Evolutionary conservation across 805 yeast species (phyloP).

Genomic region (Yamadazyma tumulicola): DNA sequence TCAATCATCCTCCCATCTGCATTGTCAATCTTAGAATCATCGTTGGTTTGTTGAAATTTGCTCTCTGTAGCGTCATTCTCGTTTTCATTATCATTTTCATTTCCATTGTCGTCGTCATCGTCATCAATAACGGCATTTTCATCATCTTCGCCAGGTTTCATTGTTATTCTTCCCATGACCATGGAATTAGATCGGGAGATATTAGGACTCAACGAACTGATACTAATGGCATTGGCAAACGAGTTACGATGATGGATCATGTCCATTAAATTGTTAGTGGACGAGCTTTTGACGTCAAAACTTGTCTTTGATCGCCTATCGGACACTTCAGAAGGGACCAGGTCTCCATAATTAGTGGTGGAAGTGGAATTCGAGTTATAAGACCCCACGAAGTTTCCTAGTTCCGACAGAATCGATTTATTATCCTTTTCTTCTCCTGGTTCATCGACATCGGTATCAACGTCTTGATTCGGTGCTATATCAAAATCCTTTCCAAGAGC

Average conservation of each 20-base stretch:
- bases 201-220: constrained; percentile 16
- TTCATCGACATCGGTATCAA: constrained; percentile 3
- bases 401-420: constrained; percentile 32
- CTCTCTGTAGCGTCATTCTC: constrained; percentile 14
- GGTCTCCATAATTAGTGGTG: constrained; percentile 35
- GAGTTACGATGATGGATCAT: constrained; percentile 18
- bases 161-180: constrained; percentile 8
- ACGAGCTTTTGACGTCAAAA: constrained; percentile 14
- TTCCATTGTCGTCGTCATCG: constrained; percentile 8
- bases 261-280: constrained; percentile 20
- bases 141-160: constrained; percentile 12
- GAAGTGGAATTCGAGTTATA: constrained; percentile 40
- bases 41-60: background rate
- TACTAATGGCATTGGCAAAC: constrained; percentile 11
- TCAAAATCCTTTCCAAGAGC: too few relatives aligned
- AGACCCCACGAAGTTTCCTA: constrained; percentile 40
- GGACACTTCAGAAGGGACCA: constrained; percentile 10
- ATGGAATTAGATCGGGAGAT: constrained; percentile 13
- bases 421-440: constrained; percentile 9
- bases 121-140: constrained; percentile 24
- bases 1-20: background rate
- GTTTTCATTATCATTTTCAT: background rate
- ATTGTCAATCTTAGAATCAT: background rate
- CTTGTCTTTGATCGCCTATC: constrained; percentile 7
- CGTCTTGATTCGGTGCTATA: background rate